Percentiles rank a stretch among this genome's conserved stretches.
phyloP scores from a whole-genome alignment of 495 filamentous ascomycete species.

The Podospora australis region DNA sequence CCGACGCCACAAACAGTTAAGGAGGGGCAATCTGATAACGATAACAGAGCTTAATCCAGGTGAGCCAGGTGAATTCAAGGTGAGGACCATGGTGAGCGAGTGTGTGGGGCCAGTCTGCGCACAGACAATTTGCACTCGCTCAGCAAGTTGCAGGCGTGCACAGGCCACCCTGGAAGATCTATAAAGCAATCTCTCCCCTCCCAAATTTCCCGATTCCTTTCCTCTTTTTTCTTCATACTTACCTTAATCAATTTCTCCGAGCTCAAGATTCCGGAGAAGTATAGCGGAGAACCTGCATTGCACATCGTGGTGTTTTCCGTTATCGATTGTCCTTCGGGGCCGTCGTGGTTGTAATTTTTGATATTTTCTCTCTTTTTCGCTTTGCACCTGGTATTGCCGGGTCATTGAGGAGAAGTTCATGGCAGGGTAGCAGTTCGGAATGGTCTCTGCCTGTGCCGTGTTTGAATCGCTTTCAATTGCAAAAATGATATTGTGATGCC shows the following conservation, averaged over 20 bases:
- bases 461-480: too few species aligned
- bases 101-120: background rate
- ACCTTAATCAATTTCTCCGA: constrained; percentile 28
- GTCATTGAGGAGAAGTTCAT: constrained; percentile 31
- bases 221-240: too few species aligned
- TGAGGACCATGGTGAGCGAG: too few species aligned
- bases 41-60: background rate
- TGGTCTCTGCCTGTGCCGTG: too few species aligned
- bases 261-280: constrained; percentile 26
- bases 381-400: constrained; percentile 16
- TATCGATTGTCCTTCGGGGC: constrained; percentile 35
- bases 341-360: constrained; percentile 35
- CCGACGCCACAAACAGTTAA: background rate
- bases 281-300: constrained; percentile 30
- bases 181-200: constrained; percentile 1
- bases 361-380: constrained; percentile 23
- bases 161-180: constrained; percentile 11
- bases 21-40: background rate
- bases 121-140: background rate
- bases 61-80: background rate
- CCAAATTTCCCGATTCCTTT: constrained; percentile 21
- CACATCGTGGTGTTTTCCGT: constrained; percentile 27
- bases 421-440: too few species aligned
- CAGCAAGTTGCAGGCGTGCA: constrained; percentile 14
- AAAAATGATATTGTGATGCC: too few species aligned